phyloP scores from a whole-genome alignment of 805 yeast genomes.

The Saccharomyces mikatae region DNA sequence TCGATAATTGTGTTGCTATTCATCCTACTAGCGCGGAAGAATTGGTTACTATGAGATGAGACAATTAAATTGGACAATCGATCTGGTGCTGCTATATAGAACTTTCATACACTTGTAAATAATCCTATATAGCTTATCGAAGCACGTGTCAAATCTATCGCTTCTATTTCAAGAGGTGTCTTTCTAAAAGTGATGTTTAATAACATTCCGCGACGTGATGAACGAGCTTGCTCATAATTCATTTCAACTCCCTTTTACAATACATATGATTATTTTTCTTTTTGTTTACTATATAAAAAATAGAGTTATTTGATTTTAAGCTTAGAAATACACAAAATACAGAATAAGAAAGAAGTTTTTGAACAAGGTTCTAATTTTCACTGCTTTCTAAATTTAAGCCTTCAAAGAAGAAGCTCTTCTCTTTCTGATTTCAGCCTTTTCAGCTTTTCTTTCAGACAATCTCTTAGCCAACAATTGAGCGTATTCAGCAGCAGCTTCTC shows the following conservation, averaged over 20 bases:
- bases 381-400: slow-evolving; percentile 43
- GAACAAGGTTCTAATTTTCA: neutral
- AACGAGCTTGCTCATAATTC: neutral
- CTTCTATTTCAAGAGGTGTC: neutral
- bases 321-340: neutral
- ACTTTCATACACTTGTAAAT: neutral
- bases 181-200: too few species aligned
- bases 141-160: neutral
- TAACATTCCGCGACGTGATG: too few species aligned
- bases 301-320: neutral
- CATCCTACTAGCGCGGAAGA: slow-evolving; percentile 99
- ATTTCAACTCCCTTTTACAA: neutral
- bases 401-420: slow-evolving; percentile 99
- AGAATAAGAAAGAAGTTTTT: neutral
- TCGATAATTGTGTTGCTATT: slow-evolving; percentile 93
- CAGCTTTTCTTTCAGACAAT: slow-evolving; percentile 96
- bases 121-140: neutral
- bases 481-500: slow-evolving; percentile 99
- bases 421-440: slow-evolving; percentile 97
- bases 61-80: neutral
- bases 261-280: neutral
- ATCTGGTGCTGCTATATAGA: neutral
- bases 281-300: neutral
- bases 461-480: slow-evolving; percentile 97
- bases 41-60: slow-evolving; percentile 58